Base-by-base conservation (phyloP, 768 basidiomycete species). In the Coprinellus aureogranulatus region DNA sequence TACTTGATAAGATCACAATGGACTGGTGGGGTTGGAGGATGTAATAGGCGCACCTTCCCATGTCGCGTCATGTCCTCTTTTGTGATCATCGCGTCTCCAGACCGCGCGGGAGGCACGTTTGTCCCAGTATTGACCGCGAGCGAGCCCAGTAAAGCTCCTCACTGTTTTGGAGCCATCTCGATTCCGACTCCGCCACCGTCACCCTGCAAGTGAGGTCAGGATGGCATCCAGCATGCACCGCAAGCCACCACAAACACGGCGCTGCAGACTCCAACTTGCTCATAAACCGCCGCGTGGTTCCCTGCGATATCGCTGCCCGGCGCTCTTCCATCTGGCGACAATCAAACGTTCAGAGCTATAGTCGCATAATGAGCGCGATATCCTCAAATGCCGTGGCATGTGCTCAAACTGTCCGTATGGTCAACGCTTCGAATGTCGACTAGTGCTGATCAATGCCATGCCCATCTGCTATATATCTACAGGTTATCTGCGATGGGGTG, bases 321-420 rank as follows among this genome's bases (percentile, higher is more conserved):
- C 41, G 41, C 47, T 57, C 40, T 12, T 57, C 50, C 50, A 52
- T 39, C 9, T 34, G 50, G 50, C 25, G 18, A n/a, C 50, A 37
- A 39, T 52, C 50, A 52, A 31, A 52, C 50, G 50, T 37, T 49
- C 30, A 52, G 30, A n/a, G 50, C 30, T 52, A 30, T 39, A 25
- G 10, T 14, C 46, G 46, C 50, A 30, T 18, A 37, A 52, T 52
- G 50, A 23, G 50, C 20, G 30, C 34, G n/a, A 37, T 16, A 37
- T 30, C 34, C 39, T n/a, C 50, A 20, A 44, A 47, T 55, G 53
- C 30, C 4, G 55, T 51, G 49, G 56, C 68, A 67, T 67, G 64
- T 66, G 64, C 59, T 63, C 67, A 61, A 56, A 23, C 53, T 54
- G 65, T 66, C 61, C 31, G 48, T 41, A 63, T 62, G 61, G 60